A percentile compares a stretch with the other conserved stretches of the same genome.
Conservation (phyloP, 2,329 filamentous ascomycete species). For the Colletotrichum ledebouriae region DNA sequence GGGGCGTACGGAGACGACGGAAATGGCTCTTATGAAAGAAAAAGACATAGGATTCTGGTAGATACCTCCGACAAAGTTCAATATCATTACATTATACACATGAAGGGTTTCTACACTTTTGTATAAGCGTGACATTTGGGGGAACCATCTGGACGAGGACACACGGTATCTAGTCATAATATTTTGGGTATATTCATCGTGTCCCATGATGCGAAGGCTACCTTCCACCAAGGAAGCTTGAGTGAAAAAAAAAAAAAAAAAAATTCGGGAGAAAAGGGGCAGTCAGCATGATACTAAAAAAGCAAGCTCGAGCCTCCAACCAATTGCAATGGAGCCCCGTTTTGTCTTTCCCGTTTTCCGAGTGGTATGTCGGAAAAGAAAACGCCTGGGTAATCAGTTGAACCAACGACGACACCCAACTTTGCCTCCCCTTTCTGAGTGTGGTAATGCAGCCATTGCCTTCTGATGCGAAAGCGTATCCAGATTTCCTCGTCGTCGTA, state of each 20-base stretch:
- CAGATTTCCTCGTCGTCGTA: constrained; percentile 30
- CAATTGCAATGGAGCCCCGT: constrained; percentile 7
- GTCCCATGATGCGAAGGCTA: constrained; percentile 30
- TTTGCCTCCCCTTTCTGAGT: constrained; percentile 21
- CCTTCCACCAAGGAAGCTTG: constrained; percentile 12
- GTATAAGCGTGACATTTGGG: neutral
- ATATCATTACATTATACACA: constrained; percentile 27
- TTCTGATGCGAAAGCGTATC: constrained; percentile 26
- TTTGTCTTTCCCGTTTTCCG: neutral
- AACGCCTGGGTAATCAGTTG: constrained; percentile 24
- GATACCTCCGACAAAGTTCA: constrained; percentile 32
- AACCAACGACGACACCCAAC: neutral
- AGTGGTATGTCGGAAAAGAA: constrained; percentile 20
- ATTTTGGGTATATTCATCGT: constrained; percentile 41
- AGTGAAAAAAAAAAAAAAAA: constrained; percentile 4
- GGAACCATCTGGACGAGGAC: neutral
- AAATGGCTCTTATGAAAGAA: constrained; percentile 1
- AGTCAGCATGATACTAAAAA: neutral
- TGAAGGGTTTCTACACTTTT: neutral
- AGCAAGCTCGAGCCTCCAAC: constrained; percentile 20
- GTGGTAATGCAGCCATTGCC: constrained; percentile 25
- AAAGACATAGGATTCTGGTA: constrained; percentile 23
- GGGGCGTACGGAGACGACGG: constrained; percentile 36
- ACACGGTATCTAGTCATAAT: constrained; percentile 33
- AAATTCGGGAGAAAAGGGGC: neutral